phyloP scores from a whole-genome alignment of 2,329 filamentous ascomycete species.

The Fusarium haematococcum region DNA sequence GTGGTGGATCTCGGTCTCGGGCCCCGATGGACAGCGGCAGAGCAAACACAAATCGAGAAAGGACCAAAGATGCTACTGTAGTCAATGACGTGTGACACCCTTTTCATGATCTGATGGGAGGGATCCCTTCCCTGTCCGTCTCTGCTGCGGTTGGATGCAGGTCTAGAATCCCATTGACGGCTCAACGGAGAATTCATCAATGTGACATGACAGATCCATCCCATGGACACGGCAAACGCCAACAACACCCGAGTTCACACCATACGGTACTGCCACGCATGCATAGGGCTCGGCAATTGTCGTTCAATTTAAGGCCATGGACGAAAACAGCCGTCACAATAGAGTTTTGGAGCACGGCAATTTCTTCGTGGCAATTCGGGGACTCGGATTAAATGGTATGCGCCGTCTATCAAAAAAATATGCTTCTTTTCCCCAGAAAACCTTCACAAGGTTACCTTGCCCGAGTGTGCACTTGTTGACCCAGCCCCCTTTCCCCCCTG shows the following conservation, averaged over 20 bases:
- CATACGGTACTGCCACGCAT: not conserved
- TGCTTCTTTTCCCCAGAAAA: conserved; percentile 21
- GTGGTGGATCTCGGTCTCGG: conserved; percentile 13
- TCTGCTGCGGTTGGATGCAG: not conserved
- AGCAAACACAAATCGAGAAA: not conserved
- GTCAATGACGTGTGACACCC: conserved; percentile 32
- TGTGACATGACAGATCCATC: not conserved
- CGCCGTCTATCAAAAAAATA: conserved; percentile 31
- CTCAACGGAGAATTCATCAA: conserved; percentile 8
- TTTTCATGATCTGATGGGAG: conserved; percentile 34
- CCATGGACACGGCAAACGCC: not conserved
- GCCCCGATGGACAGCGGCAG: not conserved
- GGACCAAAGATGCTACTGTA: not conserved
- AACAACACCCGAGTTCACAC: not conserved
- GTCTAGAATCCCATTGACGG: conserved; percentile 6
- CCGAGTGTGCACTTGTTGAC: not conserved
- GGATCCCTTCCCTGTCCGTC: not conserved
- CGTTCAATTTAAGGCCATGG: not conserved
- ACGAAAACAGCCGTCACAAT: not conserved
- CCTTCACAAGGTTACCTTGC: not conserved
- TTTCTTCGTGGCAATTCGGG: conserved; percentile 8
- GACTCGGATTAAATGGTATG: conserved; percentile 30
- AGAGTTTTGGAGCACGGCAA: not conserved
- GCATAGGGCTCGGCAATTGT: not conserved
- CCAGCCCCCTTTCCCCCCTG: conserved; percentile 4